A percentile compares a stretch with the other conserved stretches of the same genome.
These are phyloP conservation scores for Ascocoryne sarcoides DNA, from an alignment of 2,329 filamentous ascomycete genomes.

Conservation along the genomic window DNA sequence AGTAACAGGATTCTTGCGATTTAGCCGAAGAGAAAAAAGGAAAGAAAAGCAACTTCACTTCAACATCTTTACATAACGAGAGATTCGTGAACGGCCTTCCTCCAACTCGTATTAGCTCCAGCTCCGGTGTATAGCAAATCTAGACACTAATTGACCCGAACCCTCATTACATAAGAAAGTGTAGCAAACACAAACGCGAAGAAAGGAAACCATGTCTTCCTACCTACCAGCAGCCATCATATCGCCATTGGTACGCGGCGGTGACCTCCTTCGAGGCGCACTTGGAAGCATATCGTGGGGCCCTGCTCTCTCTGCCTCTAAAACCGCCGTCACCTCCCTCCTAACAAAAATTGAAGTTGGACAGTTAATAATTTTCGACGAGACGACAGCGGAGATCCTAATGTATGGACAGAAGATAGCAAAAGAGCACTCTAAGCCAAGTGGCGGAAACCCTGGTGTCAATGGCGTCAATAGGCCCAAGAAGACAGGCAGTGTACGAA, in stretches of 20 bases:
- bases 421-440: conserved; percentile 28
- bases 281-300: conserved; percentile 40
- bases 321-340: conserved; percentile 36
- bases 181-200: no score
- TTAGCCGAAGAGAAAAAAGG: no score
- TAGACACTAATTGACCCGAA: no score
- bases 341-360: conserved; percentile 40
- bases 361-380: conserved; percentile 40
- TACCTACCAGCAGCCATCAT: conserved; percentile 32
- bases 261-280: conserved; percentile 34
- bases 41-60: no score
- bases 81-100: no score
- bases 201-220: conserved; percentile 26
- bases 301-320: conserved; percentile 38
- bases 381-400: conserved; percentile 34
- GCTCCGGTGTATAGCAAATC: no score
- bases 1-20: no score
- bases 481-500: conserved; percentile 32
- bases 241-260: conserved; percentile 32
- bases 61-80: no score
- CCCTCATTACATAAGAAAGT: no score
- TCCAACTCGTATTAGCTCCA: no score
- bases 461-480: conserved; percentile 29
- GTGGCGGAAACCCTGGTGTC: conserved; percentile 20
- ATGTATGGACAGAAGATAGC: conserved; percentile 40